Base-by-base conservation (phyloP, 768 basidiomycete species). In the Boletus sp. region DNA sequence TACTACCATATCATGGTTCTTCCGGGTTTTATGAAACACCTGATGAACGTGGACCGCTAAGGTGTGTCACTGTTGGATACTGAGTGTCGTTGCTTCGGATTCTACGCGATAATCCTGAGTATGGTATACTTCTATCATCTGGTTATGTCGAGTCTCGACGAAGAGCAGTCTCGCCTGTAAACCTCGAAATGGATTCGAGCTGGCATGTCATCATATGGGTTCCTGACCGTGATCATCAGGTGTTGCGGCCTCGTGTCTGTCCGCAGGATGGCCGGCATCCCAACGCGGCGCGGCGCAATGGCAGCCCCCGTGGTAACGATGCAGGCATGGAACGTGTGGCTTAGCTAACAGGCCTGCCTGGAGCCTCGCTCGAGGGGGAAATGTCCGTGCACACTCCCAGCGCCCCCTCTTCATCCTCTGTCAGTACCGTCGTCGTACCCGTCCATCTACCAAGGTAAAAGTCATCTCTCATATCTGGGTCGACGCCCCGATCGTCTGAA, bases 291-390 rank as follows among this genome's bases (percentile, higher is more conserved):
- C 24, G 24, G 24, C 24, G 24, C 24, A 24, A 30, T 39, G 17
- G 24, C 14, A 14, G 28, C 44, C 24, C n/a, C 24, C 24, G 24
- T 24, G 24, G 50, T 32, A 58, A 59, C 33, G 46, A 54, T 48
- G 47, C 58, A 11, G n/a, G 20, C n/a, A 33, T 18, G 45, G 46
- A 63, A 57, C 60, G 51, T 62, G 50, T 44, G 12, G 61, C 61
- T 62, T 63, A 62, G 56, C 41, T 64, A 63, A 62, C 61, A 11
- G 0, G 33, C 60, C 50, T 56, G 59, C 59, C 24, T 42, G 48
- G 15, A 50, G 35, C 51, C 61, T 54, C 35, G 51, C 58, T 52
- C 32, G 24, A 29, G 9, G 10, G n/a, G 5, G 33, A 14, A 4
- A 32, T 9, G 33, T 41, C 28, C 33, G 15, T 15, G 40, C 45